These are phyloP conservation scores for Trypanosomatidae sp. DNA, from an alignment of 208 protist species.

Conservation along the genomic window DNA sequence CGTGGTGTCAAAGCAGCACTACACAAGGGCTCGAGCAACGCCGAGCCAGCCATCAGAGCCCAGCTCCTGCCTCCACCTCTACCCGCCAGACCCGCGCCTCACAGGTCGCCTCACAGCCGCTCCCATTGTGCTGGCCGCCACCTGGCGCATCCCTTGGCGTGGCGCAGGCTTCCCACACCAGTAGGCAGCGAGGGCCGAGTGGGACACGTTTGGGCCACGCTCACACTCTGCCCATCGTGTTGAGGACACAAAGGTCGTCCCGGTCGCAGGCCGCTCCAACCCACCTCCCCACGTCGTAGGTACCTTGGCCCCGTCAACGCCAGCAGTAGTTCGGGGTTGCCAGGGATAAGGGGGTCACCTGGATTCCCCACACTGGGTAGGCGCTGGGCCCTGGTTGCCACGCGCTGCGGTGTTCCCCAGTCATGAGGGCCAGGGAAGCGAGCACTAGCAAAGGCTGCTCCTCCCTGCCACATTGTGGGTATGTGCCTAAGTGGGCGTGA, in stretches of 20 bases:
- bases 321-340: not conserved
- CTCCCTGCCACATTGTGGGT: not conserved
- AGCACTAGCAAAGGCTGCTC: not conserved
- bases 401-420: not conserved
- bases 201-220: not conserved
- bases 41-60: not conserved
- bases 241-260: not conserved
- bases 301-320: not conserved
- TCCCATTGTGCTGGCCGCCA: not conserved
- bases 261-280: not conserved
- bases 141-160: not conserved
- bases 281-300: not conserved
- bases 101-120: not conserved
- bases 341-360: not conserved
- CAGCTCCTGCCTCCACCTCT: not conserved
- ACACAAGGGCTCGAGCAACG: not conserved
- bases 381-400: not conserved
- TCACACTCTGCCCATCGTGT: not conserved
- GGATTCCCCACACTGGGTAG: not conserved
- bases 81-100: no score
- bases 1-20: not conserved
- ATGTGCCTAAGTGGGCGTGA: not conserved
- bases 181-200: not conserved
- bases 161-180: not conserved
- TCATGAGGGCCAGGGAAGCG: not conserved